phyloP scores from a whole-genome alignment of 371 early-diverging fungal species.

The Mucor velutinosus region DNA sequence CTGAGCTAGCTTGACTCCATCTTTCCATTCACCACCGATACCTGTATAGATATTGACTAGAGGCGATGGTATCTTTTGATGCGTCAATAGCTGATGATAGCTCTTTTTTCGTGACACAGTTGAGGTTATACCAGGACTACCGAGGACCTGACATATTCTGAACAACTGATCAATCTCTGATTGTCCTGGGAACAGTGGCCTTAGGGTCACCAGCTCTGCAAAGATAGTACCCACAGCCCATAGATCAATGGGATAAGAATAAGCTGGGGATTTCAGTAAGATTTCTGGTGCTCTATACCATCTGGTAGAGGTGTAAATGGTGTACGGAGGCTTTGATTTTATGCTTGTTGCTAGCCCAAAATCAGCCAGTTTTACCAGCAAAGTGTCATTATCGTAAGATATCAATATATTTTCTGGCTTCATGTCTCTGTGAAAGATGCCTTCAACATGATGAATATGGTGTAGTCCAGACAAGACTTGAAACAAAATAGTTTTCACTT shows the following conservation, averaged over 20 bases:
- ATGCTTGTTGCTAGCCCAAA: conserved; percentile 92
- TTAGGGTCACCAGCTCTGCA: conserved; percentile 82
- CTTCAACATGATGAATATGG: conserved; percentile 82
- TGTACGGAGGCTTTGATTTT: conserved; percentile 79
- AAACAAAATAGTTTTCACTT: conserved; percentile 32
- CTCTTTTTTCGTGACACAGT: not conserved
- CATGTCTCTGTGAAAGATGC: conserved; percentile 93
- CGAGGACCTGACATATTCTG: conserved; percentile 68
- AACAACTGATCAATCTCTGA: conserved; percentile 91
- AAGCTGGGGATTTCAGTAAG: conserved; percentile 78
- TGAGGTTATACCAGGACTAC: conserved; percentile 40
- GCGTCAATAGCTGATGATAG: not conserved
- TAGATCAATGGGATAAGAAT: conserved; percentile 94
- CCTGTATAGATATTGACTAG: conserved; percentile 3
- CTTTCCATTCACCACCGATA: conserved; percentile 66
- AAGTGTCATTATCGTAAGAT: conserved; percentile 18
- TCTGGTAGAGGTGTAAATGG: conserved; percentile 94
- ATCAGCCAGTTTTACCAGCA: conserved; percentile 87
- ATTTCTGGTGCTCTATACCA: conserved; percentile 99
- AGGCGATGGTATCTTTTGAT: not conserved
- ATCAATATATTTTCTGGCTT: conserved; percentile 88
- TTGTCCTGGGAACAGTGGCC: conserved; percentile 93
- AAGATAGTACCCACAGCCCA: conserved; percentile 97
- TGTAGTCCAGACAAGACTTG: conserved; percentile 85
- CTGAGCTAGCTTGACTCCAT: conserved; percentile 64